Percentiles rank a stretch among this genome's conserved stretches.
phyloP scores from a whole-genome alignment of 129 eudicot genomes.

The Heracleum sosnowskyi region DNA sequence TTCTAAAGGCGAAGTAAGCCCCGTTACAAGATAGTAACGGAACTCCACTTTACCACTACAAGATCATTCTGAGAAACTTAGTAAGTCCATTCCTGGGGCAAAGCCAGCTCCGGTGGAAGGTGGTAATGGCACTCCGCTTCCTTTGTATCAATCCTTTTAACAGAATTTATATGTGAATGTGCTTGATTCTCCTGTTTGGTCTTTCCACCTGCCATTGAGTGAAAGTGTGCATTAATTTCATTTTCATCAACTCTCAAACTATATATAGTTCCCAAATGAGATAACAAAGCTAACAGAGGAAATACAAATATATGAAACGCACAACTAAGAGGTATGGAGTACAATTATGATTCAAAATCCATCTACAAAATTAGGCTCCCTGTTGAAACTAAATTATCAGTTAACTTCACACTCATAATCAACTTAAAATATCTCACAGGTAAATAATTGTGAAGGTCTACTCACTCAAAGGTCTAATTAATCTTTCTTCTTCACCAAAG shows the following conservation, averaged over 20 bases:
- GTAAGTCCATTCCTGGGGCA: conserved; percentile 10
- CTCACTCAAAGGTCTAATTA: neutral
- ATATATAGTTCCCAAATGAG: neutral
- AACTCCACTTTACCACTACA: neutral
- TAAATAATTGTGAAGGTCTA: neutral
- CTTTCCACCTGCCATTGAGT: neutral
- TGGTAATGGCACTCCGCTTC: conserved; percentile 5
- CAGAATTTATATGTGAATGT: neutral
- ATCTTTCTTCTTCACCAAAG: neutral
- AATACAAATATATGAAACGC: neutral
- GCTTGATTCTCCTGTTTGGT: neutral
- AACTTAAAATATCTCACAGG: neutral
- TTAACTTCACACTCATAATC: neutral
- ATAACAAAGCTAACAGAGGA: neutral
- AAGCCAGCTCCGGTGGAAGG: conserved; percentile 4
- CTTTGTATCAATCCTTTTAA: neutral
- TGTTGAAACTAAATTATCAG: neutral
- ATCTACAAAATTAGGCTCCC: neutral
- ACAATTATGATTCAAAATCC: neutral
- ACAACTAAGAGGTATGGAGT: neutral
- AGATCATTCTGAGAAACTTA: neutral
- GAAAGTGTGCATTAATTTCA: neutral
- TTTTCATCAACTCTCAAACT: neutral
- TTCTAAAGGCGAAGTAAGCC: neutral
- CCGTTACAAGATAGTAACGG: neutral